Evolutionary conservation across 2,329 filamentous ascomycete genomes (phyloP).

Genomic region (Arthrocladium fulminans): DNA sequence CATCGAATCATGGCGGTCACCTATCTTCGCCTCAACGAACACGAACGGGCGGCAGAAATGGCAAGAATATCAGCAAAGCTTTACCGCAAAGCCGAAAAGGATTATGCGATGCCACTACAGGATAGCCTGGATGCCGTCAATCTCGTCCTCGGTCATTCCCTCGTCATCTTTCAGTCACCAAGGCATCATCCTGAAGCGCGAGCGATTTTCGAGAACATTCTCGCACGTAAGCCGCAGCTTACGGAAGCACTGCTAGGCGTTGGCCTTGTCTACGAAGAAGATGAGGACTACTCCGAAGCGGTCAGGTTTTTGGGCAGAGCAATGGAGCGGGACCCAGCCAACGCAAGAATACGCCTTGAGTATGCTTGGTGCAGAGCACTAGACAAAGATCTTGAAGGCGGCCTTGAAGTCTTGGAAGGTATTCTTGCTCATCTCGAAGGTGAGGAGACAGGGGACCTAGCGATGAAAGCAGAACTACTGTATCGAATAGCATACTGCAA

Average conservation of each 20-base stretch:
- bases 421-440: constrained; percentile 59
- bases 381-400: constrained; percentile 62
- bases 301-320: constrained; percentile 73
- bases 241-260: constrained; percentile 80
- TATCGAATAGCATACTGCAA: constrained; percentile 80
- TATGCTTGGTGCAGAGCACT: constrained; percentile 87
- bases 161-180: constrained; percentile 85
- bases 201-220: constrained; percentile 70
- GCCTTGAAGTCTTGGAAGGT: constrained; percentile 59
- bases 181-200: constrained; percentile 84
- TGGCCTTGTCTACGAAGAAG: constrained; percentile 85
- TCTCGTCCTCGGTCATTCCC: constrained; percentile 70
- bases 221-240: constrained; percentile 64
- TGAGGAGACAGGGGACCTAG: constrained; percentile 51
- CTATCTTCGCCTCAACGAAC: constrained; percentile 75
- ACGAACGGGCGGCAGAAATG: constrained; percentile 69
- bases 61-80: constrained; percentile 42
- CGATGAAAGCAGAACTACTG: constrained; percentile 74
- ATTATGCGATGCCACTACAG: constrained; percentile 59
- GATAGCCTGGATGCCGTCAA: constrained; percentile 67
- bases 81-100: constrained; percentile 37
- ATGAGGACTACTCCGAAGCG: constrained; percentile 76
- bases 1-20: constrained; percentile 77
- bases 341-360: constrained; percentile 73
- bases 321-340: constrained; percentile 60